Evolutionary conservation across 306 rosid species (phyloP).

Genomic region (Fragaria vesca): DNA sequence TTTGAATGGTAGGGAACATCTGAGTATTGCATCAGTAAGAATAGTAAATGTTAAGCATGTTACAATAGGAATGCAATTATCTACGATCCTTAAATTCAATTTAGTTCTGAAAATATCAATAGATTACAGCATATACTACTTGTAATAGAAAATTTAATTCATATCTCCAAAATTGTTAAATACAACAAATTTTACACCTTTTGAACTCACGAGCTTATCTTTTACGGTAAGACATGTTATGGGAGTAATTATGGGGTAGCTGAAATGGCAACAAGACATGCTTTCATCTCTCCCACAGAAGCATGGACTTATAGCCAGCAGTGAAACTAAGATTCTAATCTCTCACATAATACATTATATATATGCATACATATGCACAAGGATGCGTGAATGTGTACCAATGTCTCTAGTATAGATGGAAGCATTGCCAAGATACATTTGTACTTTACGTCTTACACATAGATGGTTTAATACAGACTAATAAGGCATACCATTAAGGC

Average conservation of each 20-base stretch:
- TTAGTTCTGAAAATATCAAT: not conserved
- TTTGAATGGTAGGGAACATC: slow-evolving; percentile 80
- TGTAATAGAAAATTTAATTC: not conserved
- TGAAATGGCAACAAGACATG: not conserved
- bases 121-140: not conserved
- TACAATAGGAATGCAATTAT: not conserved
- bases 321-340: not conserved
- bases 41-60: not conserved
- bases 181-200: slow-evolving; percentile 7
- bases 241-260: too few relatives aligned
- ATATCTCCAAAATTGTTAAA: not conserved
- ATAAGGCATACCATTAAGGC: slow-evolving; percentile 73
- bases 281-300: not conserved
- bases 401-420: not conserved
- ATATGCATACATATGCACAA: not conserved
- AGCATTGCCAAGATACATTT: not conserved
- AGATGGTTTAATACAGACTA: not conserved
- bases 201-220: not conserved
- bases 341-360: not conserved
- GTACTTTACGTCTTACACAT: not conserved
- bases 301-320: not conserved
- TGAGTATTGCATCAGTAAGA: slow-evolving; percentile 21
- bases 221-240: not conserved
- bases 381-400: not conserved
- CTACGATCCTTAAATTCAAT: not conserved